Percentiles rank a stretch among this genome's conserved stretches.
phyloP scores from a whole-genome alignment of 176 grass and related monocot genomes.

The Alloteropsis semialata region DNA sequence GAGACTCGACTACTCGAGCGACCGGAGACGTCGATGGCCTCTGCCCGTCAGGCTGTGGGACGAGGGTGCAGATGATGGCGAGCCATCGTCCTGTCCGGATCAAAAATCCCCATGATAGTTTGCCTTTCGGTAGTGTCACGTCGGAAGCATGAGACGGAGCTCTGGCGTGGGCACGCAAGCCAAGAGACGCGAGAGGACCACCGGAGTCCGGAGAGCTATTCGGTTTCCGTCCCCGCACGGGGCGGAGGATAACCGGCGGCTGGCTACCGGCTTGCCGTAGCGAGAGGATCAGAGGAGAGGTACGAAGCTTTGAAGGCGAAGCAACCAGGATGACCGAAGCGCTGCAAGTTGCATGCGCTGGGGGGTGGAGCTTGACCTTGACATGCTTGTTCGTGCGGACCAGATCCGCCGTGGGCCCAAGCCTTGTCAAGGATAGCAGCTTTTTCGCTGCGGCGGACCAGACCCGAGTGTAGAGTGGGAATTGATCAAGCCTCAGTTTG shows the following conservation, averaged over 20 bases:
- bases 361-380: neutral
- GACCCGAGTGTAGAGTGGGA: too few relatives aligned
- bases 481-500: too few relatives aligned
- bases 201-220: neutral
- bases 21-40: neutral
- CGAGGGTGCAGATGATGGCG: neutral
- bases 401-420: neutral
- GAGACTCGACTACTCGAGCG: neutral
- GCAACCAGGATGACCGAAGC: neutral
- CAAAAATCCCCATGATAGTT: neutral
- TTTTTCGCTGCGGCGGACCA: too few relatives aligned
- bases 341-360: neutral
- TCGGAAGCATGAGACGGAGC: neutral
- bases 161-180: too few relatives aligned
- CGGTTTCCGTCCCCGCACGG: neutral
- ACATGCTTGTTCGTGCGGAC: neutral
- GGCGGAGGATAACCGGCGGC: neutral
- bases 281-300: too few relatives aligned
- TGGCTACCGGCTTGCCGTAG: neutral
- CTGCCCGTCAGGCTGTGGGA: neutral
- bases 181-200: neutral
- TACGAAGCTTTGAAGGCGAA: neutral
- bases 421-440: too few relatives aligned
- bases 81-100: neutral
- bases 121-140: neutral